phyloP scores from a whole-genome alignment of 148 eudicot genomes.

The Chenopodium album region DNA sequence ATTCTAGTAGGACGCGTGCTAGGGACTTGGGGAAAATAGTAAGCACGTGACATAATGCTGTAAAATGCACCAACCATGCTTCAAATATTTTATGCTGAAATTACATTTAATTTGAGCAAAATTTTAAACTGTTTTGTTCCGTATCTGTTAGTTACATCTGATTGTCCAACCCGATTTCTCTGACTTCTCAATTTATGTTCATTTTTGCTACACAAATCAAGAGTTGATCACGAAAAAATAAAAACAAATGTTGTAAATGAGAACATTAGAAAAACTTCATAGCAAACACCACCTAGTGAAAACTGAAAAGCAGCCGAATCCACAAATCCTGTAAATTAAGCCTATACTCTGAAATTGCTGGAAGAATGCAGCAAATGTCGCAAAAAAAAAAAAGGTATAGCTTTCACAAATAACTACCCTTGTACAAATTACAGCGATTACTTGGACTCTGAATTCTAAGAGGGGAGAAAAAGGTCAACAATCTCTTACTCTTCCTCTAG shows the following conservation, averaged over 20 bases:
- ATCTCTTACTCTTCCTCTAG: constrained; percentile 76
- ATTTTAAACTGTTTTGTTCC: too few relatives aligned
- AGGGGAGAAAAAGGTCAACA: neutral
- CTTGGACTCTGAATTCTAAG: neutral
- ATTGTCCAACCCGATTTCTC: neutral
- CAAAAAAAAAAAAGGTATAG: neutral
- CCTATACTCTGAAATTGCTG: neutral
- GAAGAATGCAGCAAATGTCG: neutral
- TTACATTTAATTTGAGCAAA: too few relatives aligned
- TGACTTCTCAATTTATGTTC: neutral
- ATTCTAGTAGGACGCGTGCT: too few relatives aligned
- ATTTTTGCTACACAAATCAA: neutral
- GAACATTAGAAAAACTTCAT: neutral
- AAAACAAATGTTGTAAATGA: too few relatives aligned
- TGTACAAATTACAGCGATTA: neutral
- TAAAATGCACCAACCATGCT: too few relatives aligned
- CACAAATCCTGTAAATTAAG: neutral
- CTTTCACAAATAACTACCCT: neutral
- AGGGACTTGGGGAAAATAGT: too few relatives aligned
- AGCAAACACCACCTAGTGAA: neutral
- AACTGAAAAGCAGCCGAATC: neutral
- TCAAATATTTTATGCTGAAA: too few relatives aligned
- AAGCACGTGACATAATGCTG: too few relatives aligned
- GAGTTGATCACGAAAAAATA: neutral
- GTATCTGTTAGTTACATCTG: neutral